Percentiles rank a stretch among this genome's conserved stretches.
These are phyloP conservation scores for Lachnellula arida DNA, from an alignment of 2,329 filamentous ascomycete genomes.

Conservation along the genomic window DNA sequence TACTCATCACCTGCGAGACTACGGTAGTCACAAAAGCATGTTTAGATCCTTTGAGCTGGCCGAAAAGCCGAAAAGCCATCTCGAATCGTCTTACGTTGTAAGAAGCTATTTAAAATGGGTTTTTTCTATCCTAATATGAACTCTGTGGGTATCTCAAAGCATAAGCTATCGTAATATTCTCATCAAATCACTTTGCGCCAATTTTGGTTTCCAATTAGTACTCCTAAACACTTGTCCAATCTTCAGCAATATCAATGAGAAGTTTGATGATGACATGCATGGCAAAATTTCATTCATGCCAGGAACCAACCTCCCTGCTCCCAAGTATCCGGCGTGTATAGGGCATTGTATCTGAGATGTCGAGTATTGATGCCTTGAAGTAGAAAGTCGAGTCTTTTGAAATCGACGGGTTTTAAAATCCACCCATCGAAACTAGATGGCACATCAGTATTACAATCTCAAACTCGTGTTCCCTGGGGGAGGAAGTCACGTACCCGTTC, in stretches of 20 bases:
- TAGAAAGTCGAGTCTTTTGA: constrained; percentile 19
- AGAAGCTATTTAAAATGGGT: too few relatives aligned
- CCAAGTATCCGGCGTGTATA: constrained; percentile 19
- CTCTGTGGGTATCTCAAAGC: too few relatives aligned
- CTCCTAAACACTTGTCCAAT: neutral
- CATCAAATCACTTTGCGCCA: too few relatives aligned
- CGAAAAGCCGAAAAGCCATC: too few relatives aligned
- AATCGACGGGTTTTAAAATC: constrained; percentile 23
- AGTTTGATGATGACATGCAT: neutral
- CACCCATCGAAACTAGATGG: constrained; percentile 21
- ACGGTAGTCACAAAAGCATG: too few relatives aligned
- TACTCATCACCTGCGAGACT: too few relatives aligned
- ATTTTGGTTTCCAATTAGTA: neutral
- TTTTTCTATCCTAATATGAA: too few relatives aligned
- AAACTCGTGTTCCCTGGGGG: neutral
- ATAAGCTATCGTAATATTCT: too few relatives aligned
- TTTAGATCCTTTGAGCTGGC: too few relatives aligned
- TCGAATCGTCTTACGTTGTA: too few relatives aligned
- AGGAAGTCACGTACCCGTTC: constrained; percentile 18
- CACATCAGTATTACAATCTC: neutral
- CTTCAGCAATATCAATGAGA: neutral
- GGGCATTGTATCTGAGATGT: constrained; percentile 5
- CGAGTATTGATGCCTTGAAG: constrained; percentile 15
- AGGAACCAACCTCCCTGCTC: constrained; percentile 26
- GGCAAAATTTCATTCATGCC: constrained; percentile 15